Evolutionary conservation across 2,329 filamentous ascomycete species (phyloP).

Genomic region (Aspergillus persii): DNA sequence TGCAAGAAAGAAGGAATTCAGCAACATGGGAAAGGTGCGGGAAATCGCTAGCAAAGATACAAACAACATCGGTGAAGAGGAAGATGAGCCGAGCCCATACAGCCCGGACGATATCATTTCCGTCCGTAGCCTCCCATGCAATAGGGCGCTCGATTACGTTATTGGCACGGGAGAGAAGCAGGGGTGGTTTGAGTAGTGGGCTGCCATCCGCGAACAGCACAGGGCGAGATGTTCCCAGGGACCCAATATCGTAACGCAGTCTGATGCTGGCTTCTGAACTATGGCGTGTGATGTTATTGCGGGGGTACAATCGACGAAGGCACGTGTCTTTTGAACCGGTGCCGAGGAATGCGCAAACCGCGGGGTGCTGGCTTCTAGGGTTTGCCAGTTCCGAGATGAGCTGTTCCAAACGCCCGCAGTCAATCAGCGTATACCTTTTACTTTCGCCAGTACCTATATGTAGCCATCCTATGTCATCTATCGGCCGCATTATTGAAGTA

Average conservation of each 20-base stretch:
- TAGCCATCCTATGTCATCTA: not conserved
- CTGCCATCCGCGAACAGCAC: not conserved
- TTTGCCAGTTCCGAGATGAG: not conserved
- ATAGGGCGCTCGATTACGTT: not conserved
- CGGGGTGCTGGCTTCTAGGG: not conserved
- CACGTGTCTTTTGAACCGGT: not conserved
- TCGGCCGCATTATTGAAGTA: not conserved
- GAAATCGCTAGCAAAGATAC: conserved; percentile 4
- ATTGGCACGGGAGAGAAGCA: not conserved
- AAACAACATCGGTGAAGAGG: conserved; percentile 5
- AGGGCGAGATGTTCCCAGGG: not conserved
- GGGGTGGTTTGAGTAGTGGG: not conserved
- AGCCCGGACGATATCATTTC: not conserved
- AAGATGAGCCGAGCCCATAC: conserved; percentile 3
- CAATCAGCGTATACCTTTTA: not conserved
- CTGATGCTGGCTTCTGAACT: not conserved
- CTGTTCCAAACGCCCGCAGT: not conserved
- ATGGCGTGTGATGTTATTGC: conserved; percentile 2
- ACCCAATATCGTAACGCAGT: not conserved
- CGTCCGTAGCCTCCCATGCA: not conserved
- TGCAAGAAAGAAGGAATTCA: not conserved
- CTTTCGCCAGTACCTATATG: not conserved
- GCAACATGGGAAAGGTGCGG: not conserved
- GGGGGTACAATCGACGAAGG: not conserved
- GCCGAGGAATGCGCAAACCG: not conserved